Evolutionary conservation across 345 rosid genomes (phyloP).

Genomic region (Arabidopsis arenosa): DNA sequence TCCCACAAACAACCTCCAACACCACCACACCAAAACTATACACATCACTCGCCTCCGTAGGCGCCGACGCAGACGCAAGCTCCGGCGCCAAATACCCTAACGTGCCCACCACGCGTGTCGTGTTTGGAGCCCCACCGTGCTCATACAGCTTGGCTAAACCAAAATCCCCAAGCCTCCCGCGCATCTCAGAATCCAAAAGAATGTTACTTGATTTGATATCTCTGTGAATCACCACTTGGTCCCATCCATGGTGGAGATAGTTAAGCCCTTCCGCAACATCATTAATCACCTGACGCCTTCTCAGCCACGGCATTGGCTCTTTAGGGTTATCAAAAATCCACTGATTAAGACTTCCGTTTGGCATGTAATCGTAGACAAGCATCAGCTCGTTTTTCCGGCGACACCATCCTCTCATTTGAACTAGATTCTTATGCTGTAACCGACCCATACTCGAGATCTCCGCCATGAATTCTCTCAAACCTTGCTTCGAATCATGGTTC

Average conservation of each 20-base stretch:
- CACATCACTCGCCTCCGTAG: slow-evolving; percentile 74
- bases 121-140: slow-evolving; percentile 77
- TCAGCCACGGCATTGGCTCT: slow-evolving; percentile 63
- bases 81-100: slow-evolving; percentile 90
- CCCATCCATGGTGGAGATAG: slow-evolving; percentile 94
- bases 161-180: slow-evolving; percentile 86
- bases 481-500: slow-evolving; percentile 89
- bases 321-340: slow-evolving; percentile 70
- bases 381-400: slow-evolving; percentile 69
- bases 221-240: slow-evolving; percentile 81
- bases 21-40: slow-evolving; percentile 91
- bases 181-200: slow-evolving; percentile 75
- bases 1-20: slow-evolving; percentile 78
- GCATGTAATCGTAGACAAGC: slow-evolving; percentile 91
- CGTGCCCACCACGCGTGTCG: slow-evolving; percentile 88
- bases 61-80: slow-evolving; percentile 59
- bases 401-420: slow-evolving; percentile 92
- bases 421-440: slow-evolving; percentile 83
- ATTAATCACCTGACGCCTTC: slow-evolving; percentile 60
- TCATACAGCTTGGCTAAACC: slow-evolving; percentile 80
- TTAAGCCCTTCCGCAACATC: slow-evolving; percentile 86
- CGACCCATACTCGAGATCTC: slow-evolving; percentile 92
- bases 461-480: slow-evolving; percentile 91
- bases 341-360: slow-evolving; percentile 75
- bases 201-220: slow-evolving; percentile 90